phyloP scores from a whole-genome alignment of 176 grass and related monocot genomes.

The Aegilops tauschii region DNA sequence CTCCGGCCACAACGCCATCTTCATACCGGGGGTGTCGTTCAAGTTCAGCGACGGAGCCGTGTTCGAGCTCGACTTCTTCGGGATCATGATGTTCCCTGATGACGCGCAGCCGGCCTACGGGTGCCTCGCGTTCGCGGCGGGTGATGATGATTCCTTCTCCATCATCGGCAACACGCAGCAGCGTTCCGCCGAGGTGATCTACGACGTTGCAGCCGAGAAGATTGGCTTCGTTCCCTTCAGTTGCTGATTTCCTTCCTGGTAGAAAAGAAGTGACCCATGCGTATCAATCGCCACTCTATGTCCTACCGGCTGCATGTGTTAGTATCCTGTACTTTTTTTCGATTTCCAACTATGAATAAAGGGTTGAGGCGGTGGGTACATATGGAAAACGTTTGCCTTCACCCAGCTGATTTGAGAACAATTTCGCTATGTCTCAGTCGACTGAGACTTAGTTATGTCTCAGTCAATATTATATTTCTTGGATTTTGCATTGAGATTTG shows the following conservation, averaged over 20 bases:
- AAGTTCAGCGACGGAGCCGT: conserved; percentile 45
- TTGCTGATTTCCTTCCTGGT: conserved; percentile 12
- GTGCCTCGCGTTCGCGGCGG: conserved; percentile 57
- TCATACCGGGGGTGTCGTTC: conserved; percentile 41
- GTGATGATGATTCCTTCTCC: neutral
- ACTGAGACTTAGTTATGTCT: too few relatives aligned
- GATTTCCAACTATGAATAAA: neutral
- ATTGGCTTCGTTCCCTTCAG: conserved; percentile 45
- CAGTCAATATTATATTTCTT: too few relatives aligned
- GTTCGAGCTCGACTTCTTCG: conserved; percentile 40
- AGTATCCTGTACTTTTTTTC: neutral
- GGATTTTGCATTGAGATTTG: too few relatives aligned
- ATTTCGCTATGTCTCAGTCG: too few relatives aligned
- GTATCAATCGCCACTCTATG: neutral
- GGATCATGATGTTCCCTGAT: conserved; percentile 35
- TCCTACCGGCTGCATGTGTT: neutral
- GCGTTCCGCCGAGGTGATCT: conserved; percentile 48
- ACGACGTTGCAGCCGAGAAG: conserved; percentile 44
- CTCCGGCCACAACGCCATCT: neutral
- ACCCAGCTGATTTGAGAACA: too few relatives aligned
- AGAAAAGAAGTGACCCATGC: neutral
- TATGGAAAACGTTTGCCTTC: too few relatives aligned
- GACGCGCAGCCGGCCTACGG: neutral
- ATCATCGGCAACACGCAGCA: conserved; percentile 75
- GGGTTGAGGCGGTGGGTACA: neutral